A percentile compares a stretch with the other conserved stretches of the same genome.
These are phyloP conservation scores for Ophiosphaerella narmari DNA, from an alignment of 2,329 filamentous ascomycete species.

Conservation along the genomic window DNA sequence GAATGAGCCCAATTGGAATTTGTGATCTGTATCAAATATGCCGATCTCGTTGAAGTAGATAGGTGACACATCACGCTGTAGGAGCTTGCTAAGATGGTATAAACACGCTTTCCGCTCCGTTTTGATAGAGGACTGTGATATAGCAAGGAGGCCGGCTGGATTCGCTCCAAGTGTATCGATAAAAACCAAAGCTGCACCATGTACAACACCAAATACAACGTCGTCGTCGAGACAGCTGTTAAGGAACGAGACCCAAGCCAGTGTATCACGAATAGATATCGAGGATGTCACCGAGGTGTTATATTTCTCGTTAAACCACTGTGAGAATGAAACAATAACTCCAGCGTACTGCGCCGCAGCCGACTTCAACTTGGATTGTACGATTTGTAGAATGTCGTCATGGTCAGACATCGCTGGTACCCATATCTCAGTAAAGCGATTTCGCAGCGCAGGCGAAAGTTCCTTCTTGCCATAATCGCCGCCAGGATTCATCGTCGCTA, in stretches of 20 bases:
- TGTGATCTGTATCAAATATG: slow-evolving; percentile 59
- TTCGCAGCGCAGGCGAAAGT: slow-evolving; percentile 89
- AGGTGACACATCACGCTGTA: slow-evolving; percentile 64
- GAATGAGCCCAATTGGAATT: slow-evolving; percentile 76
- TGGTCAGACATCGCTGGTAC: slow-evolving; percentile 84
- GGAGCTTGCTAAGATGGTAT: slow-evolving; percentile 69
- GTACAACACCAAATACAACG: slow-evolving; percentile 62
- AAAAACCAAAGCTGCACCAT: slow-evolving; percentile 94
- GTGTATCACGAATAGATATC: slow-evolving; percentile 88
- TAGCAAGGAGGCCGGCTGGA: slow-evolving; percentile 82
- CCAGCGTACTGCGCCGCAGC: slow-evolving; percentile 63
- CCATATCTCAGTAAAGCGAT: slow-evolving; percentile 99
- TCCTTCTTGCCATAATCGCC: slow-evolving; percentile 99
- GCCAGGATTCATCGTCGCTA: slow-evolving; percentile 98
- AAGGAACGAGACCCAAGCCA: slow-evolving; percentile 92
- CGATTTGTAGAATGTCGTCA: slow-evolving; percentile 86
- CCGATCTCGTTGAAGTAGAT: slow-evolving; percentile 69
- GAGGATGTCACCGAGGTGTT: slow-evolving; percentile 75
- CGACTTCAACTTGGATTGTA: slow-evolving; percentile 71
- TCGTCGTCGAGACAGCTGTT: slow-evolving; percentile 65
- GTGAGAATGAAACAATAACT: slow-evolving; percentile 81
- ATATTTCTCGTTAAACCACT: slow-evolving; percentile 86
- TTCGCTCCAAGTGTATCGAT: slow-evolving; percentile 95
- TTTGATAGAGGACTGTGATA: slow-evolving; percentile 70
- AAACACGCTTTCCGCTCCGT: slow-evolving; percentile 76